Evolutionary conservation across 306 rosid species (phyloP).

Genomic region (Medicago lupulina): DNA sequence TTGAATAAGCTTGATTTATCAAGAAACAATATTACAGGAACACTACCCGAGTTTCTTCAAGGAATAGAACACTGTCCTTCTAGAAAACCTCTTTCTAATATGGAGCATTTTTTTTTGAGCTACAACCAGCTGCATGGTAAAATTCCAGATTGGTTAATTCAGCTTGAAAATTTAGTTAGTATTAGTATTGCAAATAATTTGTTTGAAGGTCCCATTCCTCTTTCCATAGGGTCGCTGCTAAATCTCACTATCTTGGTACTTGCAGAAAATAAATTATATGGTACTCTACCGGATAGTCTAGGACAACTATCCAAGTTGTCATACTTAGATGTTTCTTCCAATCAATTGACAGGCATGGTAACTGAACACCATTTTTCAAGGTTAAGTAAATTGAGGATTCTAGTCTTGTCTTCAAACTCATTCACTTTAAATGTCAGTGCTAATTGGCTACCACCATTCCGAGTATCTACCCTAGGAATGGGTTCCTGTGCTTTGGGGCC

Average conservation of each 20-base stretch:
- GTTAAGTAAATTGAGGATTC: background rate
- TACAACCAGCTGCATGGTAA: slow-evolving; percentile 44
- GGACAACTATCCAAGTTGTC: background rate
- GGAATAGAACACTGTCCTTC: slow-evolving; percentile 32
- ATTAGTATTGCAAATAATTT: slow-evolving; percentile 36
- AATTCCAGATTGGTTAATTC: slow-evolving; percentile 53
- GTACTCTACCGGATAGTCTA: background rate
- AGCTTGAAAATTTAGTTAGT: slow-evolving; percentile 39
- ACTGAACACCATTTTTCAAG: background rate
- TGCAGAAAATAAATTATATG: background rate
- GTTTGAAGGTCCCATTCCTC: slow-evolving; percentile 49
- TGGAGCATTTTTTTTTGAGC: slow-evolving; percentile 12
- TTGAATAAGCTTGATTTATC: slow-evolving; percentile 31
- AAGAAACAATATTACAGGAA: slow-evolving; percentile 43
- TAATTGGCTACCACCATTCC: background rate
- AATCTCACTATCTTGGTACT: slow-evolving; percentile 18
- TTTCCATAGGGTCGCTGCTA: slow-evolving; percentile 40
- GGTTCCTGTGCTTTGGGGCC: background rate
- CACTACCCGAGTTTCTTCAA: slow-evolving; percentile 49
- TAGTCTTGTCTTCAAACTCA: background rate
- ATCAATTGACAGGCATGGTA: background rate
- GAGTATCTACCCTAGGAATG: background rate
- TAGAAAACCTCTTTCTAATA: slow-evolving; percentile 36
- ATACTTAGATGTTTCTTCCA: background rate
- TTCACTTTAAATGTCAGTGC: background rate